A percentile compares a stretch with the other conserved stretches of the same genome.
Conservation (phyloP, 1,139 yeast genomes). For the Debaryomycetaceae sp. region DNA sequence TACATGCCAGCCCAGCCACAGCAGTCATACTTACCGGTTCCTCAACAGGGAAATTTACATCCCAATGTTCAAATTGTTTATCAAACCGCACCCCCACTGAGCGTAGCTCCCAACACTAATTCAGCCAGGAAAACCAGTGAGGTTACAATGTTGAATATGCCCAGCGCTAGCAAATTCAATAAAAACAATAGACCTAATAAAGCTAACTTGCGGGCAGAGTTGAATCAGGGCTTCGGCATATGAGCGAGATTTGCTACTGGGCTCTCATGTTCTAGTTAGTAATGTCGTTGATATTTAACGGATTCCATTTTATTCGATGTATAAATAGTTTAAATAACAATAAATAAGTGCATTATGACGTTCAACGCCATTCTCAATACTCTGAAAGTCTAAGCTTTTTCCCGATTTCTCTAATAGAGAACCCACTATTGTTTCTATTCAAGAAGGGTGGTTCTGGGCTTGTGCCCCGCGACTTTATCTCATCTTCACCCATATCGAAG, state of each 20-base stretch:
- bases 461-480: conserved; percentile 64
- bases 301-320: background rate
- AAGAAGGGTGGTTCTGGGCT: conserved; percentile 65
- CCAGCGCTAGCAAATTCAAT: conserved; percentile 30
- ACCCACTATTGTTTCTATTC: conserved; percentile 41
- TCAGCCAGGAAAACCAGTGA: conserved; percentile 22
- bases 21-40: conserved; percentile 6
- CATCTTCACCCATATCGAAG: conserved; percentile 70
- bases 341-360: conserved; percentile 7
- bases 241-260: background rate
- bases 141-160: conserved; percentile 37
- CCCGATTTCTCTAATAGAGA: conserved; percentile 62
- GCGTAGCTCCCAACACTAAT: background rate
- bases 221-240: conserved; percentile 43
- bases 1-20: background rate
- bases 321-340: background rate
- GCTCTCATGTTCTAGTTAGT: no score
- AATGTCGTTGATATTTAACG: no score
- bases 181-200: conserved; percentile 36
- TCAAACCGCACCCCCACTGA: background rate
- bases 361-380: conserved; percentile 33
- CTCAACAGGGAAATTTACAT: conserved; percentile 1
- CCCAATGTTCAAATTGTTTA: background rate
- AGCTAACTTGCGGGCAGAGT: conserved; percentile 42
- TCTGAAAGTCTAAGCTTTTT: conserved; percentile 72